Evolutionary conservation across 73 alveolate species (phyloP).

Genomic region (Symbiodinium pilosum): DNA sequence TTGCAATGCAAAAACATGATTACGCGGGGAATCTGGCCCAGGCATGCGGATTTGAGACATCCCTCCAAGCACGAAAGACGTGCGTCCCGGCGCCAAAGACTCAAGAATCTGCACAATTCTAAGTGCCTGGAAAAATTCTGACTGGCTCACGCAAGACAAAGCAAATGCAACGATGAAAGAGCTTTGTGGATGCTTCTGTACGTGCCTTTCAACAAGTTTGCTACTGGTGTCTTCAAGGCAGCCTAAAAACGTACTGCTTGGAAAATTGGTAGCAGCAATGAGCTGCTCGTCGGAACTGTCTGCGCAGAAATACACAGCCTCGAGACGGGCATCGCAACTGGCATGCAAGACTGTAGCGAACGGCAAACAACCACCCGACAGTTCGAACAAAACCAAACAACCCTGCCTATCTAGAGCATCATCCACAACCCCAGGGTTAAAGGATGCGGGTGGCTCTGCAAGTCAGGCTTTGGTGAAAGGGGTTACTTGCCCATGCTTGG

Average conservation of each 20-base stretch:
- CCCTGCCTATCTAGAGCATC: not conserved
- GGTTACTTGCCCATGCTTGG: slow-evolving; percentile 14
- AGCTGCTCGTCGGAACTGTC: not conserved
- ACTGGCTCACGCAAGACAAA: not conserved
- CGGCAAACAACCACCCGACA: slow-evolving; percentile 22
- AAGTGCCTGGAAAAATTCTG: not conserved
- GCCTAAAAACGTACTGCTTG: not conserved
- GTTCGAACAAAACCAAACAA: not conserved
- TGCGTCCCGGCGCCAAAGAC: not conserved
- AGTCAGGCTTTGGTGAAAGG: slow-evolving; percentile 17
- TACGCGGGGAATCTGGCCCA: not conserved
- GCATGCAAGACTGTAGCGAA: not conserved
- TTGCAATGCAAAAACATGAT: not conserved
- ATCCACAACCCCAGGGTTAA: not conserved
- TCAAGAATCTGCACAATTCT: not conserved
- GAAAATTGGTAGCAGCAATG: not conserved
- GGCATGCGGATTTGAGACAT: not conserved
- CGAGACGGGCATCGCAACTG: not conserved
- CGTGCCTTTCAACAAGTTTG: not conserved
- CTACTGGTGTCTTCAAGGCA: not conserved
- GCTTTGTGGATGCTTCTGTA: not conserved
- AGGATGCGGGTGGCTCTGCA: not conserved
- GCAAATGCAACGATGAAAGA: not conserved
- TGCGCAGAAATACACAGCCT: not conserved
- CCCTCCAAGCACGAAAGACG: not conserved